phyloP scores from a whole-genome alignment of 345 rosid species.

The Jatropha curcas region DNA sequence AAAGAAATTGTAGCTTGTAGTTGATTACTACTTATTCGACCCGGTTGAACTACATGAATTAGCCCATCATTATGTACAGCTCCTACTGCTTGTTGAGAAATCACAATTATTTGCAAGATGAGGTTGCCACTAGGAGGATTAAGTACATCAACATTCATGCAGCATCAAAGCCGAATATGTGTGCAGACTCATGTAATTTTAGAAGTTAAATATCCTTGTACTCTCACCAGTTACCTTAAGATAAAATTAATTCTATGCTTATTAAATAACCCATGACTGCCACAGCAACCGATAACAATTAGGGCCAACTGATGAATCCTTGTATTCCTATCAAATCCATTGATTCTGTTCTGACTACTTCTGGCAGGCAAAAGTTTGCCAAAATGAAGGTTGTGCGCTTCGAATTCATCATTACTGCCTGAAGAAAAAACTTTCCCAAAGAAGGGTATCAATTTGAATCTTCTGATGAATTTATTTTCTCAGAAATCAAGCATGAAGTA shows the following conservation, averaged over 20 bases:
- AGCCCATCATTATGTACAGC: neutral
- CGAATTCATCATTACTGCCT: constrained; percentile 88
- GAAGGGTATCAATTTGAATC: constrained; percentile 36
- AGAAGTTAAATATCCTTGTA: neutral
- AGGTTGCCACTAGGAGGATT: neutral
- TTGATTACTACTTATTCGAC: neutral
- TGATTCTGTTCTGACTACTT: constrained; percentile 7
- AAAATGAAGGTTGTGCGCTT: constrained; percentile 53
- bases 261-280: neutral
- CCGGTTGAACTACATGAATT: neutral
- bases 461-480: constrained; percentile 4
- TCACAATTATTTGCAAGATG: neutral
- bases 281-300: neutral
- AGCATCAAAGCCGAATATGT: neutral
- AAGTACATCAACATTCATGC: neutral
- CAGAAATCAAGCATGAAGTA: neutral
- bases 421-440: constrained; percentile 49
- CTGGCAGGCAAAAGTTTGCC: constrained; percentile 73
- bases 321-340: neutral
- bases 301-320: neutral
- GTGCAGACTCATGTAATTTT: neutral
- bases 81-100: too few relatives aligned
- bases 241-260: neutral
- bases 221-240: neutral
- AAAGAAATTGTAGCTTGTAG: neutral